Percentiles rank a stretch among this genome's conserved stretches.
Evolutionary conservation across 352 stramenopile genomes (phyloP).

Genomic region (Phytopythium vexans): DNA sequence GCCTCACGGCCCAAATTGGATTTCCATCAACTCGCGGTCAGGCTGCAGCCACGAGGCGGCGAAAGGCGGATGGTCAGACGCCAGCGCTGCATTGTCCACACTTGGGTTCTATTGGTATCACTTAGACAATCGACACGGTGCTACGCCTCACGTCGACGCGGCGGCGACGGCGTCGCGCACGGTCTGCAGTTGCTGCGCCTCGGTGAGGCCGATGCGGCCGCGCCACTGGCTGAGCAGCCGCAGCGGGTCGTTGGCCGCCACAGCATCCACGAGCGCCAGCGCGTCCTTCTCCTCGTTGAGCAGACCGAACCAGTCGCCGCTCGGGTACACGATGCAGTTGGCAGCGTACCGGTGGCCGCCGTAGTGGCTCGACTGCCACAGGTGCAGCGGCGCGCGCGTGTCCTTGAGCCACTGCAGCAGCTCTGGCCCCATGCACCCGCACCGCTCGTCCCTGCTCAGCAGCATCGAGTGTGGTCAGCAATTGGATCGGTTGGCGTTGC

Average conservation of each 20-base stretch:
- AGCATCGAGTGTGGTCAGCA: too few relatives aligned
- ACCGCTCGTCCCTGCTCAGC: slow-evolving; percentile 53
- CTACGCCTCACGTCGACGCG: neutral
- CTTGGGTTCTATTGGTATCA: too few relatives aligned
- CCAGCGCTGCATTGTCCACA: too few relatives aligned
- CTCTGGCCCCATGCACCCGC: slow-evolving; percentile 66
- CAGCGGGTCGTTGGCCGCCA: slow-evolving; percentile 40
- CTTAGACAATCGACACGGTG: too few relatives aligned
- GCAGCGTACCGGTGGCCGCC: slow-evolving; percentile 72
- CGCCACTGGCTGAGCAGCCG: slow-evolving; percentile 55
- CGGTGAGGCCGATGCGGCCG: slow-evolving; percentile 51
- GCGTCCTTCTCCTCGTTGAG: slow-evolving; percentile 57
- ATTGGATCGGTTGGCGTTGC: neutral
- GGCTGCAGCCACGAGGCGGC: too few relatives aligned
- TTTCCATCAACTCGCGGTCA: too few relatives aligned
- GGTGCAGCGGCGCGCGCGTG: slow-evolving; percentile 33
- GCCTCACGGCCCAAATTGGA: too few relatives aligned
- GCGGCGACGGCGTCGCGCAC: slow-evolving; percentile 25
- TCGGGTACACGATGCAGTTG: slow-evolving; percentile 72
- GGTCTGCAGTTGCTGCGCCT: slow-evolving; percentile 43
- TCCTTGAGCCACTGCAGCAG: slow-evolving; percentile 61
- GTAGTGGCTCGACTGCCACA: slow-evolving; percentile 70
- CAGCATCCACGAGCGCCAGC: slow-evolving; percentile 31
- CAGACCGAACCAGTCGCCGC: slow-evolving; percentile 73
- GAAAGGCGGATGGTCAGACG: too few relatives aligned